Conservation (phyloP, 2,329 filamentous ascomycete species). For the Ascochyta koolunga region DNA sequence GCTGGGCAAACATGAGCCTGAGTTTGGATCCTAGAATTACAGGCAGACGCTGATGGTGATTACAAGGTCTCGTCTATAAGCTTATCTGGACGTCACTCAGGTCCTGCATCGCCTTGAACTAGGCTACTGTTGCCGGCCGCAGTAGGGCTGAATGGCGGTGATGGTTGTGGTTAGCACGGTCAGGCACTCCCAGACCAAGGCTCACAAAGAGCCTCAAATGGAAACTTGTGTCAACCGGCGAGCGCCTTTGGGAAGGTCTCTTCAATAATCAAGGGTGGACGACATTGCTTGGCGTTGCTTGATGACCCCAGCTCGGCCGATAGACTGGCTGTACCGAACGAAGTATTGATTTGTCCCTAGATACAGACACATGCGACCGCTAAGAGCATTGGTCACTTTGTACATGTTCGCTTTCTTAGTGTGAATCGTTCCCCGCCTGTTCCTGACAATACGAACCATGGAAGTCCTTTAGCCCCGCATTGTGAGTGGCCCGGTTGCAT, state of each 20-base stretch:
- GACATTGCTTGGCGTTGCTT: not conserved
- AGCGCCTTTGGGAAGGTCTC: not conserved
- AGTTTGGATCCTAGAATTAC: conserved; percentile 13
- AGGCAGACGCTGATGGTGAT: conserved; percentile 1
- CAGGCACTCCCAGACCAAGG: not conserved
- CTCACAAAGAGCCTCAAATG: not conserved
- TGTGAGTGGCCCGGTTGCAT: no score
- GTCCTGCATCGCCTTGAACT: not conserved
- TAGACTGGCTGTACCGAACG: not conserved
- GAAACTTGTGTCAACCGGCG: not conserved
- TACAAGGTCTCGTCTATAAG: not conserved
- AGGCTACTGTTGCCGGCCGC: not conserved
- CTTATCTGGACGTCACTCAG: not conserved
- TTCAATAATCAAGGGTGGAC: not conserved
- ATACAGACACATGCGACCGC: no score
- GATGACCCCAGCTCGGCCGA: not conserved
- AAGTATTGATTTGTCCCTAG: no score
- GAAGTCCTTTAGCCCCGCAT: no score
- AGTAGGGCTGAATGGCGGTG: not conserved
- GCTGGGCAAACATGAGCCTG: conserved; percentile 13
- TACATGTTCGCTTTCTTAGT: not conserved
- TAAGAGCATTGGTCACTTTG: not conserved
- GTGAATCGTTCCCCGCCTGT: no score
- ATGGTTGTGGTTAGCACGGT: not conserved
- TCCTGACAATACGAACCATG: no score